Percentiles rank a stretch among this genome's conserved stretches.
Conservation (phyloP, 176 grass and related monocot genomes). For the Lolium perenne region DNA sequence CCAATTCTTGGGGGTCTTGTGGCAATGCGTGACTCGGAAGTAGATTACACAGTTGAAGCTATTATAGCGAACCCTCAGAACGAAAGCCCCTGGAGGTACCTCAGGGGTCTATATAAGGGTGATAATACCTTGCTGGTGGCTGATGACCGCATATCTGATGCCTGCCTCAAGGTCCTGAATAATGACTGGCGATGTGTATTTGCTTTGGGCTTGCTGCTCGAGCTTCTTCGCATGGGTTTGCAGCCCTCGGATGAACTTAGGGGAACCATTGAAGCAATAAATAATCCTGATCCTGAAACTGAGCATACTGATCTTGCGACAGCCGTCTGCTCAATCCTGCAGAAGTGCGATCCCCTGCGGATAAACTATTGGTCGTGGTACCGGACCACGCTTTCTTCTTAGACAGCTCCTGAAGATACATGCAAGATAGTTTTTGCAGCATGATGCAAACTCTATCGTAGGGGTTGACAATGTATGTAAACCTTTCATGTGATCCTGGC, state of each 20-base stretch:
- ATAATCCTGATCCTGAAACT: conserved; percentile 39
- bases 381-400: conserved; percentile 60
- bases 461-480: not conserved
- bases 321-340: conserved; percentile 68
- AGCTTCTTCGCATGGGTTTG: conserved; percentile 71
- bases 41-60: conserved; percentile 70
- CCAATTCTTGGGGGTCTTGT: conserved; percentile 72
- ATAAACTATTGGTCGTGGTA: conserved; percentile 93
- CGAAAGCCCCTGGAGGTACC: conserved; percentile 95
- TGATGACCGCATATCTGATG: conserved; percentile 58
- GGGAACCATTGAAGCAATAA: conserved; percentile 47
- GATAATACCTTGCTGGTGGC: conserved; percentile 58
- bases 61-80: conserved; percentile 80
- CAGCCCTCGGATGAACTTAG: conserved; percentile 75
- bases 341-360: conserved; percentile 81
- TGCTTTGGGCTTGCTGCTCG: conserved; percentile 77
- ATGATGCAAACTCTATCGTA: not conserved
- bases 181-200: conserved; percentile 55
- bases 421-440: conserved; percentile 7
- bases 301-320: conserved; percentile 53
- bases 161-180: conserved; percentile 79
- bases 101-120: conserved; percentile 81
- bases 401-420: conserved; percentile 35
- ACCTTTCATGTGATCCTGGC: not conserved
- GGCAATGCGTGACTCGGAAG: conserved; percentile 81